Evolutionary conservation across 768 basidiomycete species (phyloP).

Genomic region (Harrya chromipes): DNA sequence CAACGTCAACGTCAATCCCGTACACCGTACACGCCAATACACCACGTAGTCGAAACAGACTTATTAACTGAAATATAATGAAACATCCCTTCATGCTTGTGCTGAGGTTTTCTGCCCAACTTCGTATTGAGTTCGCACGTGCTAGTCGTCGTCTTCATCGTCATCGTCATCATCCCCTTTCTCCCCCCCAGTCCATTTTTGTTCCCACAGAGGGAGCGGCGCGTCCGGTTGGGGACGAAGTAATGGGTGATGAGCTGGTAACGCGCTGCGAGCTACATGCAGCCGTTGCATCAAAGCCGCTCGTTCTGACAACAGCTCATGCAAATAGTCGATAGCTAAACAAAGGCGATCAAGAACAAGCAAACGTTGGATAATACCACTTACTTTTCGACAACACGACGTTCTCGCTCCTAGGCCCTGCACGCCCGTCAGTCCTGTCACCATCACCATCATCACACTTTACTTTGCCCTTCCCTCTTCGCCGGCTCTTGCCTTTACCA

Average conservation of each 20-base stretch:
- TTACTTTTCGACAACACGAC: conserved; percentile 84
- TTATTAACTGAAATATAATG: conserved; percentile 31
- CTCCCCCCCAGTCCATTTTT: conserved; percentile 79
- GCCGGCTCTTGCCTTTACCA: conserved; percentile 34
- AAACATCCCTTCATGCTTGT: conserved; percentile 6
- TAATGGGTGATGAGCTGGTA: conserved; percentile 62
- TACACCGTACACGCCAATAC: conserved; percentile 1
- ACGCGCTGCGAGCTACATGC: conserved; percentile 50
- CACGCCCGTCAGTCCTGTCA: conserved; percentile 76
- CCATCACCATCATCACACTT: conserved; percentile 54
- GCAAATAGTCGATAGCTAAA: conserved; percentile 84
- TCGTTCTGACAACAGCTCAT: conserved; percentile 60
- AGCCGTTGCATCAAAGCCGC: conserved; percentile 56
- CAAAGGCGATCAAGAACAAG: neutral
- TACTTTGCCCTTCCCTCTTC: conserved; percentile 36
- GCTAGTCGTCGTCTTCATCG: conserved; percentile 45
- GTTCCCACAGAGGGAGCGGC: conserved; percentile 64
- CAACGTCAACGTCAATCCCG: neutral
- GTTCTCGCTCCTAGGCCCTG: conserved; percentile 88
- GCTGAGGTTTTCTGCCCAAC: too few species aligned
- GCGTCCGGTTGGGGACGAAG: conserved; percentile 31
- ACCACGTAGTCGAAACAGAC: conserved; percentile 3
- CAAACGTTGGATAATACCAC: conserved; percentile 22
- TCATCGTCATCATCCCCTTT: conserved; percentile 46
- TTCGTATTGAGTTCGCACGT: too few species aligned